Percentiles rank a stretch among this genome's conserved stretches.
Conservation (phyloP, 1,139 yeast genomes). For the Zygotorulaspora mrakii region DNA sequence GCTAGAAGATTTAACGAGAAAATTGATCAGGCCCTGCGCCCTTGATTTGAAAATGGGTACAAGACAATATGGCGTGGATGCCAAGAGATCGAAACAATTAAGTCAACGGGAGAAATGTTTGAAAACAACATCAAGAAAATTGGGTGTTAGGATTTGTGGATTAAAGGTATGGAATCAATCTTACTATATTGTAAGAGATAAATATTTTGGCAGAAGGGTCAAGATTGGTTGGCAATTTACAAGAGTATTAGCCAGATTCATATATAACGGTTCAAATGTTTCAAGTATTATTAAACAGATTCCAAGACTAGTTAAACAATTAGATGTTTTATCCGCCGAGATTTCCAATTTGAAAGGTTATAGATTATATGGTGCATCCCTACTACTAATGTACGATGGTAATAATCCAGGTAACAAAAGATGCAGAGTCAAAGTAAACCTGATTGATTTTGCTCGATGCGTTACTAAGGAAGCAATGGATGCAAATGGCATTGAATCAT, state of each 20-base stretch:
- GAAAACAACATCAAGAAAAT: conserved; percentile 69
- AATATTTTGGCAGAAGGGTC: conserved; percentile 84
- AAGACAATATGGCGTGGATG: conserved; percentile 96
- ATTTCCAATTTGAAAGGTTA: conserved; percentile 65
- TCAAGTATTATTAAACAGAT: conserved; percentile 65
- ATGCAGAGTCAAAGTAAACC: conserved; percentile 50
- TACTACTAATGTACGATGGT: conserved; percentile 86
- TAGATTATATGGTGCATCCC: conserved; percentile 86
- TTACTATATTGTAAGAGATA: conserved; percentile 67
- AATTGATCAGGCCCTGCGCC: conserved; percentile 82
- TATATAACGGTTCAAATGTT: conserved; percentile 65
- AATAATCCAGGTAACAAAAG: conserved; percentile 27
- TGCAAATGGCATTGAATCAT: conserved; percentile 32
- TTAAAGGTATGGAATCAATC: conserved; percentile 75
- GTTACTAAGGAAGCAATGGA: conserved; percentile 62
- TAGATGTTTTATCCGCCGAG: conserved; percentile 55
- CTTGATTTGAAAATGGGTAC: conserved; percentile 98
- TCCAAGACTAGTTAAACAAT: conserved; percentile 58
- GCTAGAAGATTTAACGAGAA: conserved; percentile 86
- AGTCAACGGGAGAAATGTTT: conserved; percentile 83
- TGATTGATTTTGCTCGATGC: conserved; percentile 95
- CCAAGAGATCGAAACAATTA: conserved; percentile 61
- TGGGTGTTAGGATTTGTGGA: conserved; percentile 95
- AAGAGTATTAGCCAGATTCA: conserved; percentile 65
- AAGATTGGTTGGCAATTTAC: conserved; percentile 74